A percentile compares a stretch with the other conserved stretches of the same genome.
Conservation (phyloP, 768 basidiomycete genomes). For the Sarcodon aspratus region DNA sequence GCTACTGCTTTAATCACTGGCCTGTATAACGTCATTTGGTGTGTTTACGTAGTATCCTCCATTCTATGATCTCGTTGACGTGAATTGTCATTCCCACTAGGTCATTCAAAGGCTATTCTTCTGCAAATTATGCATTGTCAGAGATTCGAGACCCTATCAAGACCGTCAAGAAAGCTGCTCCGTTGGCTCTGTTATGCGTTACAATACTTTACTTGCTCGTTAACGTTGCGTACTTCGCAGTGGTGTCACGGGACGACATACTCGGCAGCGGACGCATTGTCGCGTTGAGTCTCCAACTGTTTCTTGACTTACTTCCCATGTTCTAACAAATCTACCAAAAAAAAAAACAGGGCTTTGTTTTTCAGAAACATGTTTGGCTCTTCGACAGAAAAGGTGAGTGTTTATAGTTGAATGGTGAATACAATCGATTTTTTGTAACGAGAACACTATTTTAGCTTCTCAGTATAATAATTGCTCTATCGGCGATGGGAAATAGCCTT, state of each 20-base stretch:
- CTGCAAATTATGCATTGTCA: constrained; percentile 65
- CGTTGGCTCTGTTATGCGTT: constrained; percentile 51
- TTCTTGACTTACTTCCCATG: neutral
- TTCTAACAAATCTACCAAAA: neutral
- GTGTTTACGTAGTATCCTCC: constrained; percentile 1
- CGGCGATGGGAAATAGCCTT: constrained; percentile 53
- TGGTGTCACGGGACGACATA: constrained; percentile 61
- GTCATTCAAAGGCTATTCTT: constrained; percentile 65
- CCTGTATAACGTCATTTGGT: constrained; percentile 67
- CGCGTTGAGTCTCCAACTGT: constrained; percentile 34
- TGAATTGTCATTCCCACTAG: constrained; percentile 19
- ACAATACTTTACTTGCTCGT: constrained; percentile 49
- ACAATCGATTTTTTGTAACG: neutral
- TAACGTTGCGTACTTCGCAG: constrained; percentile 67
- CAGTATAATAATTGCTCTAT: constrained; percentile 51
- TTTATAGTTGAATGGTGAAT: neutral
- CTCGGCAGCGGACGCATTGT: constrained; percentile 50
- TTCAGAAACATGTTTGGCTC: constrained; percentile 66
- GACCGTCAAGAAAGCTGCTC: constrained; percentile 62
- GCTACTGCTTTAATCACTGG: constrained; percentile 53
- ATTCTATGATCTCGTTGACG: neutral
- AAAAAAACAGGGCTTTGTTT: constrained; percentile 42
- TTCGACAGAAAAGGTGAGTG: constrained; percentile 41
- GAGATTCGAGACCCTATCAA: constrained; percentile 60
- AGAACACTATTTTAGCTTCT: constrained; percentile 28